Base-by-base conservation (phyloP, 306 rosid genomes). In the Coriaria nepalensis region DNA sequence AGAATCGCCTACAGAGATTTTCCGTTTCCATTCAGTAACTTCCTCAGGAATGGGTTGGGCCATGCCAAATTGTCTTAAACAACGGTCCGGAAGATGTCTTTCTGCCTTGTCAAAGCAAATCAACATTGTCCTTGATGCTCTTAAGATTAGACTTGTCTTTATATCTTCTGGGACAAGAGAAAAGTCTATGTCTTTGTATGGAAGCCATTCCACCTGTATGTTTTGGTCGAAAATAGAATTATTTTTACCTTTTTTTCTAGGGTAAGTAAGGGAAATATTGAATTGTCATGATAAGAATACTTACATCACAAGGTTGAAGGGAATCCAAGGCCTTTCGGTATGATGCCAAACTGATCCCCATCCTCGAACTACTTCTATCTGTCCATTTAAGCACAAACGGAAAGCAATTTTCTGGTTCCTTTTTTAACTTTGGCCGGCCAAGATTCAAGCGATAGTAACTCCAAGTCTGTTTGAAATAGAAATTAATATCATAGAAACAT, bases 291-390 rank as follows among this genome's bases (percentile, higher is more conserved):
- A 14, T 7, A 37, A 37, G 35, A 20, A 41, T 54, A 72, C 93
- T 70, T 77, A 77, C 96, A 68, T 74, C 81, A 37, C 63, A 67
- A 41, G 82, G 67, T 47, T 74, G 69, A 68, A 86, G 86, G 47
- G 76, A 78, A 66, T 79, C 93, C 63, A 86, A 73, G 66, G 83
- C 83, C 76, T 82, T 86, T 57, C 93, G 78, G 64, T 86, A 86
- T 51, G 86, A 66, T 37, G 61, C 53, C 41, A 79, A 78, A 61
- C 77, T 79, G 44, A 80, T 70, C 45, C 74, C 83, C 35, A 81
- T 77, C 55, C 93, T 67, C 8, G 81, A 70, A 50, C 86, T 71
- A 39, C 76, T 72, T 68, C 71, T 64, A 53, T 85, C 96, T 62
- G 71, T 82, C 93, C 90, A 86, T 78, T 78, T 73, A 63, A 78